These are phyloP conservation scores for Fusarium anguioides DNA, from an alignment of 2,329 filamentous ascomycete genomes.

Conservation along the genomic window DNA sequence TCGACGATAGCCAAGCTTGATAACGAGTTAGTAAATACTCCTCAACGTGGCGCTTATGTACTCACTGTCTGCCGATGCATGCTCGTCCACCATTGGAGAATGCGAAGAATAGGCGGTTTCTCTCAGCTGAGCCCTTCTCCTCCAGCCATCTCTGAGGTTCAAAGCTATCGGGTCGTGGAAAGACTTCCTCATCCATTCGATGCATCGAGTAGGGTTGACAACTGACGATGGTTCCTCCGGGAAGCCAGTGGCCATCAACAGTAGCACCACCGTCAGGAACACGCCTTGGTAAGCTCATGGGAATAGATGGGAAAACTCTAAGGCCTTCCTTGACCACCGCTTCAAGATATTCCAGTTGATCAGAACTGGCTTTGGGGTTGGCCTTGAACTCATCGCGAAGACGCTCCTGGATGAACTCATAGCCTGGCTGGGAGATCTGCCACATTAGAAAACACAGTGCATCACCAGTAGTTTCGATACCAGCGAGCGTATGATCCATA, in stretches of 20 bases:
- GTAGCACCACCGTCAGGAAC: constrained; percentile 13
- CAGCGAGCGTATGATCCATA: constrained; percentile 33
- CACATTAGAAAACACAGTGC: constrained; percentile 36
- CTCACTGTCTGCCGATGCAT: constrained; percentile 37
- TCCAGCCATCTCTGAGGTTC: constrained; percentile 24
- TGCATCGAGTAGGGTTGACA: constrained; percentile 34
- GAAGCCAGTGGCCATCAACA: constrained; percentile 21
- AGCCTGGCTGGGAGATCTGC: constrained; percentile 29
- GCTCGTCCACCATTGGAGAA: constrained; percentile 27
- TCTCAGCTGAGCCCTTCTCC: constrained; percentile 2
- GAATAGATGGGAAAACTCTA: constrained; percentile 22
- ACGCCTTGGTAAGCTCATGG: constrained; percentile 25
- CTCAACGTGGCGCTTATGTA: not conserved
- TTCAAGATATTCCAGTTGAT: constrained; percentile 25
- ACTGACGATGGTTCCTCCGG: constrained; percentile 25
- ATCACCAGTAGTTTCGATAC: constrained; percentile 39
- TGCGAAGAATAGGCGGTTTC: constrained; percentile 27
- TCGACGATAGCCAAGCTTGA: constrained; percentile 26
- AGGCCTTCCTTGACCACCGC: constrained; percentile 33
- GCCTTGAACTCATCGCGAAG: constrained; percentile 12
- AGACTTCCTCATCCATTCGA: constrained; percentile 8
- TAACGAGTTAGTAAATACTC: not conserved
- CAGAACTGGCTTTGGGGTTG: not conserved
- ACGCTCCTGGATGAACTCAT: constrained; percentile 1
- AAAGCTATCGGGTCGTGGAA: constrained; percentile 22